These are phyloP conservation scores for Arthrobotrys entomopaga DNA, from an alignment of 2,329 filamentous ascomycete genomes.

Conservation along the genomic window DNA sequence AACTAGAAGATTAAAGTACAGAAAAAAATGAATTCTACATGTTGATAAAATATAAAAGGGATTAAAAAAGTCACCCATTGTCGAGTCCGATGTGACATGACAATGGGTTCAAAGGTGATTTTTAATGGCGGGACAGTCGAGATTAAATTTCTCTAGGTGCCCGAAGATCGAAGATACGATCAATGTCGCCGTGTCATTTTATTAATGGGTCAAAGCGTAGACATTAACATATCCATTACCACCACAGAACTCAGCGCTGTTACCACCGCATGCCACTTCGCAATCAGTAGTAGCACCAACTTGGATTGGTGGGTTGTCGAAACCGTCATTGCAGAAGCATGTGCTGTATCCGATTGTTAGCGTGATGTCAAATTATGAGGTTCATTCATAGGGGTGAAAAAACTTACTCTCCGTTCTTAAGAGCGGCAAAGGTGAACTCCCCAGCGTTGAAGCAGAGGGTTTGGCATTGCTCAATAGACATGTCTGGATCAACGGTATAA, in stretches of 20 bases:
- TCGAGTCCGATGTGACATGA: conserved; percentile 1
- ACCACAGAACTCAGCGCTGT: conserved; percentile 8
- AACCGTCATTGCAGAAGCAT: conserved; percentile 24
- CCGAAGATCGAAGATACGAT: no score
- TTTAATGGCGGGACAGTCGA: neutral
- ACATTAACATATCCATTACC: conserved; percentile 14
- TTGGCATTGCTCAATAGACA: conserved; percentile 23
- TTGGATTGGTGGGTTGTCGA: conserved; percentile 15
- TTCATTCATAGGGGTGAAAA: neutral
- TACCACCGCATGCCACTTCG: conserved; percentile 4
- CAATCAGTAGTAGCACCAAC: conserved; percentile 6
- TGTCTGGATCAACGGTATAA: conserved; percentile 3
- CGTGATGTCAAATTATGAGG: neutral
- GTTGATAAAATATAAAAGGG: neutral
- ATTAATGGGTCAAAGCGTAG: conserved; percentile 15
- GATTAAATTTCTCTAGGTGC: neutral
- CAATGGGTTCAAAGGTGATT: neutral
- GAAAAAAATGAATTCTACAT: conserved; percentile 14
- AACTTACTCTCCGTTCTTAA: conserved; percentile 33
- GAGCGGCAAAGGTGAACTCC: conserved; percentile 20
- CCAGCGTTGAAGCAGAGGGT: conserved; percentile 9
- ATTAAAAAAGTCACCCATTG: neutral
- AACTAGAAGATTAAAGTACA: conserved; percentile 36
- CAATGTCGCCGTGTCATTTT: neutral
- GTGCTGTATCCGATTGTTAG: neutral